Conservation (phyloP, 108 stramenopile genomes). For the Bacterosira constricta region DNA sequence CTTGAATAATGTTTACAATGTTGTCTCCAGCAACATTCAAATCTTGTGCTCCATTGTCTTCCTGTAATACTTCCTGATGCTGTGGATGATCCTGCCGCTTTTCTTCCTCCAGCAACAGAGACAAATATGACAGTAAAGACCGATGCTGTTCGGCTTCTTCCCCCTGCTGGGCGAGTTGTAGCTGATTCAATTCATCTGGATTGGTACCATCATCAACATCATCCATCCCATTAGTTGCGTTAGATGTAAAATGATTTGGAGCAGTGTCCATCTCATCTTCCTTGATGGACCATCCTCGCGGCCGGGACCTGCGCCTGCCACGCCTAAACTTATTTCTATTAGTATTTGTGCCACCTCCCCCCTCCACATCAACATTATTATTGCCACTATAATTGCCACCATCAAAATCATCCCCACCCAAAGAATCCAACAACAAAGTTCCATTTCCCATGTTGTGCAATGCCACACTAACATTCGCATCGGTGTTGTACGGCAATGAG, state of each 20-base stretch:
- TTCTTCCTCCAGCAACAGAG: conserved; percentile 37
- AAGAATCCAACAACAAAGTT: conserved; percentile 70
- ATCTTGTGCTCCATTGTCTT: too few species aligned
- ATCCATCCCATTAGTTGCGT: too few species aligned
- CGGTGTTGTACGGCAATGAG: conserved; percentile 65
- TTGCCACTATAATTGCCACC: neutral
- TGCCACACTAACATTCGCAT: conserved; percentile 61
- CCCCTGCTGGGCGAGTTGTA: neutral
- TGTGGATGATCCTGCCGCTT: too few species aligned
- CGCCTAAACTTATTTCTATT: neutral
- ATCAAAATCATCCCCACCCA: conserved; percentile 15
- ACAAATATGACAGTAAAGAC: conserved; percentile 24
- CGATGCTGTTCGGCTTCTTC: conserved; percentile 32
- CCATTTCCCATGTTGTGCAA: conserved; percentile 78
- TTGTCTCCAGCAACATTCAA: too few species aligned
- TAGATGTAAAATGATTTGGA: too few species aligned
- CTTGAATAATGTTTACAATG: too few species aligned
- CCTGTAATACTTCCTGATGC: too few species aligned
- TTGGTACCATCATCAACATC: neutral
- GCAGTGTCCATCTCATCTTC: neutral
- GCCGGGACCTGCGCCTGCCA: conserved; percentile 34
- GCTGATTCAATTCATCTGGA: neutral
- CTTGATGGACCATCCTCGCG: conserved; percentile 21
- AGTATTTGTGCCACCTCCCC: neutral
- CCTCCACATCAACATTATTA: neutral